These are phyloP conservation scores for Cyberlindnera samutprakarnensis DNA, from an alignment of 805 yeast genomes.

Conservation along the genomic window DNA sequence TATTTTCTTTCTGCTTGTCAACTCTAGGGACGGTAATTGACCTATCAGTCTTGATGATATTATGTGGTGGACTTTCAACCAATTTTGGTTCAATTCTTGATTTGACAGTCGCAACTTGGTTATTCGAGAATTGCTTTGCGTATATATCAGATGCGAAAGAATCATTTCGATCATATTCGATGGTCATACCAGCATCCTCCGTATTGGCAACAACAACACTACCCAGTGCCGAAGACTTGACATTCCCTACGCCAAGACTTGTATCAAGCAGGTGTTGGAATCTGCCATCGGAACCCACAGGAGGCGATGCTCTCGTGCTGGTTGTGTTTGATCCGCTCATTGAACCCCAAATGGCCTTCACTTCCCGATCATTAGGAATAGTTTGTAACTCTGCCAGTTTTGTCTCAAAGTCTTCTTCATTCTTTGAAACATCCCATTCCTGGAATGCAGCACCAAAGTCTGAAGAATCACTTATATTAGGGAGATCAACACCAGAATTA, in stretches of 20 bases:
- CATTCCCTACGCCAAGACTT: constrained; percentile 8
- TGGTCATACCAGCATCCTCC: constrained; percentile 16
- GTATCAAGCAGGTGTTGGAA: constrained; percentile 12
- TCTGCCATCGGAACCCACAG: constrained; percentile 10
- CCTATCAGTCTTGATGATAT: neutral
- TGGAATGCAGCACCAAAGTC: constrained; percentile 40
- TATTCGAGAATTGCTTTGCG: neutral
- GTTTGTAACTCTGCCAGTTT: neutral
- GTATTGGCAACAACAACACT: constrained; percentile 14
- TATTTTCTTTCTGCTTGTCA: neutral
- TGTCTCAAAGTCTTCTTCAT: constrained; percentile 1
- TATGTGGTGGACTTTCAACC: neutral
- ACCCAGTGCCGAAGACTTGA: constrained; percentile 13
- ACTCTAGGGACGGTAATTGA: neutral
- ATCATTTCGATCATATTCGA: constrained; percentile 17
- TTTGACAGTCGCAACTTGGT: neutral
- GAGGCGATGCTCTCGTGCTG: constrained; percentile 5
- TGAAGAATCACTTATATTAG: constrained; percentile 40
- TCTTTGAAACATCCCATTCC: constrained; percentile 20
- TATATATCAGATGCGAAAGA: constrained; percentile 2
- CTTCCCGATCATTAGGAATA: neutral
- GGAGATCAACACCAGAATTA: constrained; percentile 23
- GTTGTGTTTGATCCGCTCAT: neutral
- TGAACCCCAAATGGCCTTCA: constrained; percentile 20
- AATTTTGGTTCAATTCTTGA: constrained; percentile 1